A percentile compares a stretch with the other conserved stretches of the same genome.
Conservation (phyloP, 345 rosid genomes). For the Geranium rotundifolium region DNA sequence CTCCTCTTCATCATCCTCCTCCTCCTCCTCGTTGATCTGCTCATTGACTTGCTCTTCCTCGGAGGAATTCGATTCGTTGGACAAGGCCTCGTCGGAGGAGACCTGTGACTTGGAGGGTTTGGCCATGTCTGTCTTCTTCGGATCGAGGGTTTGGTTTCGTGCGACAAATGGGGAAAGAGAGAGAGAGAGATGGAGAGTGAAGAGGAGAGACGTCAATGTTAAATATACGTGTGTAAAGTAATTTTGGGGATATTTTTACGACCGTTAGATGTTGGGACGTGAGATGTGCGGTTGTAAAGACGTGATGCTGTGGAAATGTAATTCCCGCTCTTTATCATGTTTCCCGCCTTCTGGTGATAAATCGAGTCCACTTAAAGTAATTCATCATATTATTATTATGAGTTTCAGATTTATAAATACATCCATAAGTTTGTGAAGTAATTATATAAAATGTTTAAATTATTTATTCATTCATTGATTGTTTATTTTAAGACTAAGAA, state of each 20-base stretch:
- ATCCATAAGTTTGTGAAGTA: too few species aligned
- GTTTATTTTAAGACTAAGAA: too few species aligned
- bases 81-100: constrained; percentile 63
- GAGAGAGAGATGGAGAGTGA: background rate
- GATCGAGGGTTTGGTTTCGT: constrained; percentile 29
- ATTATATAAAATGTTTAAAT: too few species aligned
- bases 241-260: background rate
- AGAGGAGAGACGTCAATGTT: background rate
- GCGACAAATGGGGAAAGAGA: background rate
- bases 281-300: background rate
- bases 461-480: too few species aligned
- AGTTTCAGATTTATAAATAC: too few species aligned
- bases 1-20: constrained; percentile 87
- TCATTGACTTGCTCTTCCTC: constrained; percentile 58
- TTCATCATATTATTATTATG: too few species aligned
- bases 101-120: constrained; percentile 36
- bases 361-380: too few species aligned
- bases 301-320: background rate
- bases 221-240: too few species aligned
- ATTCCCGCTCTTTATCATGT: background rate
- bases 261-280: background rate
- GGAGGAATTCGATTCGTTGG: constrained; percentile 47
- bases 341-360: background rate
- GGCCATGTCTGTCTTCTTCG: constrained; percentile 23
- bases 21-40: constrained; percentile 41